phyloP scores from a whole-genome alignment of 768 basidiomycete genomes.

The Tylopilus sp. region DNA sequence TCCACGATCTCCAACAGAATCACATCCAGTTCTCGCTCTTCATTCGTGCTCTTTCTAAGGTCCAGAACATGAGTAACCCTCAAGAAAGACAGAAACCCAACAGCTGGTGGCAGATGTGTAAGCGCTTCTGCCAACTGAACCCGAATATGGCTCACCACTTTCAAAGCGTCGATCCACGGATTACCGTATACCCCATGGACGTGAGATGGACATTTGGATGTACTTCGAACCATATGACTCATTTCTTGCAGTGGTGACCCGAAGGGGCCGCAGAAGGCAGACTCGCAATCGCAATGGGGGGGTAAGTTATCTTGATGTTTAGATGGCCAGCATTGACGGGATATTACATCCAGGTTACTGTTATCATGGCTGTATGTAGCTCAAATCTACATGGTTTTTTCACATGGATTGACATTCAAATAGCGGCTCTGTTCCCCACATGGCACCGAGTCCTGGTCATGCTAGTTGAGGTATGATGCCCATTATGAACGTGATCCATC shows the following conservation, averaged over 20 bases:
- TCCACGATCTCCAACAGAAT: constrained; percentile 12
- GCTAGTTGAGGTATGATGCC: constrained; percentile 10
- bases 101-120: constrained; percentile 19
- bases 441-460: constrained; percentile 18
- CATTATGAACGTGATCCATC: background rate
- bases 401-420: constrained; percentile 1
- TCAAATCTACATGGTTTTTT: background rate
- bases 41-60: constrained; percentile 9
- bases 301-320: constrained; percentile 5
- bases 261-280: constrained; percentile 1
- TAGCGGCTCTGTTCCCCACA: constrained; percentile 21
- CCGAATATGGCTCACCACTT: background rate
- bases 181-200: constrained; percentile 9
- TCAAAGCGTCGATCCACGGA: constrained; percentile 12
- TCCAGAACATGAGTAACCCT: constrained; percentile 4
- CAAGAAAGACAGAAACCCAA: constrained; percentile 6
- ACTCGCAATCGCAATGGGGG: constrained; percentile 2
- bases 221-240: background rate
- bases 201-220: background rate
- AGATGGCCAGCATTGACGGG: background rate
- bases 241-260: constrained; percentile 14
- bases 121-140: background rate
- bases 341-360: constrained; percentile 13
- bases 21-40: constrained; percentile 18
- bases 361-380: constrained; percentile 15